Conservation (phyloP, 495 filamentous ascomycete genomes). For the Recurvomyces mirabilis region DNA sequence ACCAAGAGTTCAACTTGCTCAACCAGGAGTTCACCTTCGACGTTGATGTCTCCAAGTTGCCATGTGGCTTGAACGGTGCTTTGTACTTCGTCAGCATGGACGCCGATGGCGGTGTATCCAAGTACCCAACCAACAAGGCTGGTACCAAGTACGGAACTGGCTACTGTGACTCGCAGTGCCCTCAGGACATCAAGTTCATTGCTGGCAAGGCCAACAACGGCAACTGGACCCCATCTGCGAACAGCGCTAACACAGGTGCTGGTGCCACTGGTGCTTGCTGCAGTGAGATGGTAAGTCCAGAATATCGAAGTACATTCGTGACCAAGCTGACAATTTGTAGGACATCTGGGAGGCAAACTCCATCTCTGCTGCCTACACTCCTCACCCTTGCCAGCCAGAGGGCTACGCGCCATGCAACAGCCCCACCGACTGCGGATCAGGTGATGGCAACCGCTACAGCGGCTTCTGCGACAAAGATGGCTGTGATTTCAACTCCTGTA, state of each 20-base stretch:
- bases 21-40: constrained; percentile 53
- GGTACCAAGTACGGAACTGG: constrained; percentile 56
- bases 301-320: too few relatives aligned
- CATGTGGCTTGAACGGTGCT: constrained; percentile 58
- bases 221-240: constrained; percentile 11
- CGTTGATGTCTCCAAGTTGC: constrained; percentile 48
- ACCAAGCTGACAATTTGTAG: constrained; percentile 12
- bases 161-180: constrained; percentile 63
- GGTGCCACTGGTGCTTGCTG: constrained; percentile 17
- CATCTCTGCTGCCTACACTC: constrained; percentile 27
- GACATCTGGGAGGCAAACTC: constrained; percentile 21
- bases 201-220: constrained; percentile 38
- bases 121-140: constrained; percentile 39
- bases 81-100: constrained; percentile 58
- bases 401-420: constrained; percentile 36
- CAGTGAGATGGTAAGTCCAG: constrained; percentile 3
- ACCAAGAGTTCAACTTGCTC: constrained; percentile 44
- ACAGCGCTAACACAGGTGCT: constrained; percentile 17
- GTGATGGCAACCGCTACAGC: too few relatives aligned
- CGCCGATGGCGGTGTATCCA: constrained; percentile 41
- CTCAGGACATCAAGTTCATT: constrained; percentile 39
- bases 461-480: constrained; percentile 56
- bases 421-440: constrained; percentile 36
- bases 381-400: constrained; percentile 23
- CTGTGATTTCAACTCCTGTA: constrained; percentile 53